phyloP scores from a whole-genome alignment of 2,329 filamentous ascomycete genomes.

The Plenodomus tracheiphilus region DNA sequence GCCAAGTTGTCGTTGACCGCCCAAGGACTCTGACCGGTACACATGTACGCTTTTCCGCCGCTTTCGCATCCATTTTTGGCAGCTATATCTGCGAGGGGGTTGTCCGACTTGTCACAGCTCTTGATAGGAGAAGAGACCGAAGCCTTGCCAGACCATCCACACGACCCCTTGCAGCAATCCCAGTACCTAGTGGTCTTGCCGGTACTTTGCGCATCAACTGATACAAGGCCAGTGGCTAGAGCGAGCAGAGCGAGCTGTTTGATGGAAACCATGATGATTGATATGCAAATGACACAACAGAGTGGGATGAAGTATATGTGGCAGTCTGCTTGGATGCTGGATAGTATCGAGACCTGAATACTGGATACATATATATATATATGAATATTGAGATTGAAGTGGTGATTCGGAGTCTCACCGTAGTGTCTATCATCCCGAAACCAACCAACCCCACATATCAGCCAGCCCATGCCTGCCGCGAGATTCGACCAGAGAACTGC shows the following conservation, averaged over 20 bases:
- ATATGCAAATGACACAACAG: no score
- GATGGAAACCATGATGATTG: slow-evolving; percentile 32
- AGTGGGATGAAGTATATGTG: neutral
- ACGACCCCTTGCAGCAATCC: slow-evolving; percentile 73
- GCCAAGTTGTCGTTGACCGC: slow-evolving; percentile 60
- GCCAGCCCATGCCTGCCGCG: neutral
- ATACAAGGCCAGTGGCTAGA: slow-evolving; percentile 27
- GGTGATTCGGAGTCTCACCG: neutral
- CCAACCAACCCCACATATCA: neutral
- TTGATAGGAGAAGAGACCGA: slow-evolving; percentile 56
- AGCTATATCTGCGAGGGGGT: slow-evolving; percentile 56
- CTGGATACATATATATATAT: neutral
- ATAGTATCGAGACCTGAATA: neutral
- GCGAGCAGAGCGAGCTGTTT: slow-evolving; percentile 34
- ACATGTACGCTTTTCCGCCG: slow-evolving; percentile 61
- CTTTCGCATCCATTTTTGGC: slow-evolving; percentile 57
- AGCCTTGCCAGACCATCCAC: slow-evolving; percentile 63
- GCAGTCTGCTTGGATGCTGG: neutral
- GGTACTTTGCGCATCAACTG: slow-evolving; percentile 31
- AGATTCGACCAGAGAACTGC: neutral
- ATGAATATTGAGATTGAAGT: neutral
- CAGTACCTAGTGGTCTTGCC: slow-evolving; percentile 45
- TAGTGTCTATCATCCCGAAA: neutral
- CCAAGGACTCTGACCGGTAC: slow-evolving; percentile 65
- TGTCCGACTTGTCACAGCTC: slow-evolving; percentile 61